Conservation (phyloP, 768 basidiomycete genomes). For the Dioszegia hungarica region DNA sequence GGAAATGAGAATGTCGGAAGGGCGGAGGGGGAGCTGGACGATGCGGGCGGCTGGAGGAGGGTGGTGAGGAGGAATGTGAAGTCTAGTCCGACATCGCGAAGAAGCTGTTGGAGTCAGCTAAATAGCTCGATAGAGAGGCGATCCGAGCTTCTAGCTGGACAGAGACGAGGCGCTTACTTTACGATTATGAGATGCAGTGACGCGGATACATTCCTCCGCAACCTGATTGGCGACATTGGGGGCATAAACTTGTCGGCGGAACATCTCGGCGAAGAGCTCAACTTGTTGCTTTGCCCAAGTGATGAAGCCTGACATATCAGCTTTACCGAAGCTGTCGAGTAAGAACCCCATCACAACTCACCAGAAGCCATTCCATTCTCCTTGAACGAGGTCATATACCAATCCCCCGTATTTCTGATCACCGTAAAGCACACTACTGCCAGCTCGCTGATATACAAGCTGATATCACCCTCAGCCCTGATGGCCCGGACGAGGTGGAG, state of each 20-base stretch:
- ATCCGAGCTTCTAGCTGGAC: not conserved
- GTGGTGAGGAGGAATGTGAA: conserved; percentile 82
- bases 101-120: conserved; percentile 55
- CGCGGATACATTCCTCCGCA: conserved; percentile 70
- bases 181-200: conserved; percentile 73
- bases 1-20: conserved; percentile 5
- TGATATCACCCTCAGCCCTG: conserved; percentile 80
- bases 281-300: conserved; percentile 89
- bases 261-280: conserved; percentile 73
- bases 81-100: conserved; percentile 90
- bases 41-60: conserved; percentile 36
- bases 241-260: conserved; percentile 84
- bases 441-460: conserved; percentile 77
- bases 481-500: conserved; percentile 76
- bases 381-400: conserved; percentile 92
- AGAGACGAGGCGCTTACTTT: conserved; percentile 57
- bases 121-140: too few relatives aligned
- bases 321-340: not conserved
- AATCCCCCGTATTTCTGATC: conserved; percentile 95
- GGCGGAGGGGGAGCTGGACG: not conserved
- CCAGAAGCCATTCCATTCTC: conserved; percentile 92
- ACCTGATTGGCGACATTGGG: conserved; percentile 67
- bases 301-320: conserved; percentile 65
- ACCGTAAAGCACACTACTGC: conserved; percentile 86
- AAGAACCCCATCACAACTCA: too few relatives aligned